Evolutionary conservation across 805 yeast species (phyloP).

Genomic region (Yarrowia sp.): DNA sequence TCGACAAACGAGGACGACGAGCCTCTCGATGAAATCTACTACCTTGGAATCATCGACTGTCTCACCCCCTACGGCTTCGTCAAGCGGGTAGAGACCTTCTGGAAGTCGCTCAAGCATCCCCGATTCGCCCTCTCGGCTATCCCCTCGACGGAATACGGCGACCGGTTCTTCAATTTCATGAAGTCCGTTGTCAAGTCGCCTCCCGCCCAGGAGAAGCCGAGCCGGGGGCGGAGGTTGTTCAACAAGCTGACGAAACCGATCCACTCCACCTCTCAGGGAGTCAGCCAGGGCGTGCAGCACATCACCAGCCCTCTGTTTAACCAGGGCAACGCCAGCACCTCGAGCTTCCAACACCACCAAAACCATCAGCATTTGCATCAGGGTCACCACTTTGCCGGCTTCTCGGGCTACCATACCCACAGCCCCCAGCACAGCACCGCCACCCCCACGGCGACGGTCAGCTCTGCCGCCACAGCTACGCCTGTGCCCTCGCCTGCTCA

Average conservation of each 20-base stretch:
- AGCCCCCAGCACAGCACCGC: conserved; percentile 34
- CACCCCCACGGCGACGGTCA: conserved; percentile 2
- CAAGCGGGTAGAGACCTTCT: conserved; percentile 83
- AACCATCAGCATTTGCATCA: conserved; percentile 36
- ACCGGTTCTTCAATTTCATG: conserved; percentile 73
- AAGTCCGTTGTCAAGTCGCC: conserved; percentile 37
- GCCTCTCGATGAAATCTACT: conserved; percentile 74
- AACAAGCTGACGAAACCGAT: conserved; percentile 33
- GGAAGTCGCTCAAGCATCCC: conserved; percentile 49
- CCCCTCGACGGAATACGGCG: conserved; percentile 90
- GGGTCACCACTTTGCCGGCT: conserved; percentile 38
- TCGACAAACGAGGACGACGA: conserved; percentile 70
- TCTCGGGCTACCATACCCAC: conserved; percentile 32
- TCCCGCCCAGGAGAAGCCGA: conserved; percentile 13
- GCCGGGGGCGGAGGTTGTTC: conserved; percentile 25
- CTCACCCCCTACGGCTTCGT: conserved; percentile 66
- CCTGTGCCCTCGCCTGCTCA: conserved; percentile 5
- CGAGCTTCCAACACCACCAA: conserved; percentile 31
- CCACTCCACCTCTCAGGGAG: conserved; percentile 6
- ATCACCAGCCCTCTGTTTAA: conserved; percentile 12
- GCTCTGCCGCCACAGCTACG: conserved; percentile 1
- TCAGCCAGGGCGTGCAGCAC: conserved; percentile 26
- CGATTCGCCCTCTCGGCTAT: conserved; percentile 74
- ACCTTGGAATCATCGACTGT: conserved; percentile 93
- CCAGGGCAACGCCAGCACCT: conserved; percentile 15